These are phyloP conservation scores for Populus davidiana DNA, from an alignment of 345 rosid genomes.

Conservation along the genomic window DNA sequence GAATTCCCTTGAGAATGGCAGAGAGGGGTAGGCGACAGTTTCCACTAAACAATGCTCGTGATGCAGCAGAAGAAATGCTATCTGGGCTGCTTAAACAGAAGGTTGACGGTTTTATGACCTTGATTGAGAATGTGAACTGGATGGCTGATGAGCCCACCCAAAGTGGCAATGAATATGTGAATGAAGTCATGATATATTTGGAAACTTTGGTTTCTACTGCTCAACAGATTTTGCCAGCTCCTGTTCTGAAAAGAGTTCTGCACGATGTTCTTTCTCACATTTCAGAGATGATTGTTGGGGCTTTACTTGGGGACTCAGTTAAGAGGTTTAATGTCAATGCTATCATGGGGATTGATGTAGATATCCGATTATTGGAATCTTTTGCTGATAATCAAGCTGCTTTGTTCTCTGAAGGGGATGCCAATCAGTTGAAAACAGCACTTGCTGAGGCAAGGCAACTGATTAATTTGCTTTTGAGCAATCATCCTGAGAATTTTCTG, in stretches of 20 bases:
- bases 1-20: constrained; percentile 87
- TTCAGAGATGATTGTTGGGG: constrained; percentile 73
- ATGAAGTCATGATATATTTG: constrained; percentile 85
- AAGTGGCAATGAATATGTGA: constrained; percentile 90
- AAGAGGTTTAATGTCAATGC: constrained; percentile 80
- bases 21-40: constrained; percentile 94
- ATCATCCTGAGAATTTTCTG: constrained; percentile 81
- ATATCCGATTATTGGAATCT: constrained; percentile 76
- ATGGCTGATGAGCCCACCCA: constrained; percentile 74
- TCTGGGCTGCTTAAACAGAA: constrained; percentile 87
- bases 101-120: constrained; percentile 84
- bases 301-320: constrained; percentile 64
- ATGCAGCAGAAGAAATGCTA: constrained; percentile 83
- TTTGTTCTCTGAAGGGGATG: constrained; percentile 67
- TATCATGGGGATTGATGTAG: constrained; percentile 75
- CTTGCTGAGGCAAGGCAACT: constrained; percentile 78
- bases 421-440: constrained; percentile 73
- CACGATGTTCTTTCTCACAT: constrained; percentile 82
- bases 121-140: constrained; percentile 97
- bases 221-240: constrained; percentile 83
- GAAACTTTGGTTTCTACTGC: constrained; percentile 94
- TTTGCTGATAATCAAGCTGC: constrained; percentile 76
- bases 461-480: constrained; percentile 79
- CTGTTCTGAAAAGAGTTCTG: constrained; percentile 75
- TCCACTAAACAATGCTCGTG: constrained; percentile 78